Percentiles rank a stretch among this genome's conserved stretches.
Evolutionary conservation across 257 asterid genomes (phyloP).

Genomic region (Nemophila menziesii): DNA sequence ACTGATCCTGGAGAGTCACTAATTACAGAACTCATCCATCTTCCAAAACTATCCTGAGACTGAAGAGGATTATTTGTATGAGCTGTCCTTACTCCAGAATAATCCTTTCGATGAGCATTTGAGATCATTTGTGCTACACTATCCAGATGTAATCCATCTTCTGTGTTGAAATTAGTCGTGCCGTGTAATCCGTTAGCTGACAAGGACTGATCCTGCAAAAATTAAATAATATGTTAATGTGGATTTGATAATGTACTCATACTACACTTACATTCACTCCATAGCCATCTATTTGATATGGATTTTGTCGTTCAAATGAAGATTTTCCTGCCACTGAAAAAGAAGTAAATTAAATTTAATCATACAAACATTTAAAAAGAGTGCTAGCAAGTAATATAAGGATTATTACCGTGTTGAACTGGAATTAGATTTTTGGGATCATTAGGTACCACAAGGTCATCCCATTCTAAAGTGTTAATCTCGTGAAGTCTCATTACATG

Average conservation of each 20-base stretch:
- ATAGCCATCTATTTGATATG: conserved; percentile 26
- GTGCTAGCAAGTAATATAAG: not conserved
- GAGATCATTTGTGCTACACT: conserved; percentile 24
- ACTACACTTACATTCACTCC: conserved; percentile 38
- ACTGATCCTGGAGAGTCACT: conserved; percentile 50
- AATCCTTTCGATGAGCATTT: conserved; percentile 23
- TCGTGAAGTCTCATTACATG: conserved; percentile 73
- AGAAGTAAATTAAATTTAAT: conserved; percentile 4
- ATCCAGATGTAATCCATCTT: conserved; percentile 20
- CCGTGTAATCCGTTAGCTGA: conserved; percentile 24
- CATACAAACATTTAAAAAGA: conserved; percentile 4
- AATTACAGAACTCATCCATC: conserved; percentile 39
- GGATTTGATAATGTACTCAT: not conserved
- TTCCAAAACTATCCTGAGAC: conserved; percentile 63
- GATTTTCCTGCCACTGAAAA: conserved; percentile 33
- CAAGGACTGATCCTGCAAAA: conserved; percentile 35
- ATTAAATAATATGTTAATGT: conserved; percentile 9
- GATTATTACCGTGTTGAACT: conserved; percentile 47
- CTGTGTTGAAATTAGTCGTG: conserved; percentile 21
- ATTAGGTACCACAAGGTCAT: conserved; percentile 68
- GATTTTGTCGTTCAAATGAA: conserved; percentile 37
- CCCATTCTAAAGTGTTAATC: conserved; percentile 96
- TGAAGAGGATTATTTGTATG: conserved; percentile 31
- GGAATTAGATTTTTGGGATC: conserved; percentile 39
- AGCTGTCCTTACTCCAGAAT: conserved; percentile 24